phyloP scores from a whole-genome alignment of 2,329 filamentous ascomycete species.

The Phoma sp. region DNA sequence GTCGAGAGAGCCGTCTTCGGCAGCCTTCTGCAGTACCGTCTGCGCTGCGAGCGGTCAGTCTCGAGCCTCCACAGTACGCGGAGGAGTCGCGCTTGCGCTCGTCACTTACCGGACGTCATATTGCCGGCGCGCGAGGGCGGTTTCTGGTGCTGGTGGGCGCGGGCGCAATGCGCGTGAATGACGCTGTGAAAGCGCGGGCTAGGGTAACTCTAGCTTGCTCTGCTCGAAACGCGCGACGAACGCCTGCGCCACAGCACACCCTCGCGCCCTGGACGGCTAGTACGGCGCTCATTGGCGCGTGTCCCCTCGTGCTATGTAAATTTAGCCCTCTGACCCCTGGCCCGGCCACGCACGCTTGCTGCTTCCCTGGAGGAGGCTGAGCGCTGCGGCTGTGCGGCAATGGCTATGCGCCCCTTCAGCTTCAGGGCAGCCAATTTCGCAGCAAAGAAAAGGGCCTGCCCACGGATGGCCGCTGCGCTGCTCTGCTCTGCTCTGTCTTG shows the following conservation, averaged over 20 bases:
- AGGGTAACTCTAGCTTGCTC: neutral
- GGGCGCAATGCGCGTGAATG: conserved; percentile 3
- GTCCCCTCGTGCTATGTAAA: neutral
- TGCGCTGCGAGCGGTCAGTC: conserved; percentile 48
- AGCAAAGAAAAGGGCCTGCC: neutral
- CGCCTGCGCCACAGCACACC: conserved; percentile 13
- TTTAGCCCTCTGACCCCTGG: neutral
- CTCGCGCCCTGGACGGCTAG: neutral
- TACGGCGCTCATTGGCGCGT: neutral
- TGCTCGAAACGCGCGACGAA: conserved; percentile 2
- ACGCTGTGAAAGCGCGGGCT: conserved; percentile 3
- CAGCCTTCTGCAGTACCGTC: conserved; percentile 61
- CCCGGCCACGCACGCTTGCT: neutral
- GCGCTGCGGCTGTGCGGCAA: conserved; percentile 9
- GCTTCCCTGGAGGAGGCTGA: conserved; percentile 7
- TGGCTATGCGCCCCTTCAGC: neutral
- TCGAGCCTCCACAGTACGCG: neutral
- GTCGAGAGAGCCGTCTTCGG: conserved; percentile 64
- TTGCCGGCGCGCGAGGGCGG: neutral
- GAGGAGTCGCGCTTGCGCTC: neutral
- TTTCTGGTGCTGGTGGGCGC: neutral
- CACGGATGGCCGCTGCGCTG: neutral
- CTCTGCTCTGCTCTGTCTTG: neutral
- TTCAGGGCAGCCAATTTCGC: neutral
- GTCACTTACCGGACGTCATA: conserved; percentile 21